Evolutionary conservation across 2,329 filamentous ascomycete genomes (phyloP).

Genomic region (Talaromyces sp.): DNA sequence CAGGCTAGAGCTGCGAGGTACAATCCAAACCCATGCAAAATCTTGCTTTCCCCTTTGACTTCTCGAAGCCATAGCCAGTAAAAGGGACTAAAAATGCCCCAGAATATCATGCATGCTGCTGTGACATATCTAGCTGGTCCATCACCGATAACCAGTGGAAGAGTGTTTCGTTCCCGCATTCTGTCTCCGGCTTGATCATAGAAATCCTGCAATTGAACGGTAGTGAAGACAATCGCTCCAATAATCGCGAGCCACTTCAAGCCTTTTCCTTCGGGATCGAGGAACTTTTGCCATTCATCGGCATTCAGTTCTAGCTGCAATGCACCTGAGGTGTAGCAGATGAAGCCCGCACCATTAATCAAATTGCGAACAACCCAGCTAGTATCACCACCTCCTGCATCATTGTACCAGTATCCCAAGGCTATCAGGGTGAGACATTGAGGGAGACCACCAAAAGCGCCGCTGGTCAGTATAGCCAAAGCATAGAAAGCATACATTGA

Average conservation of each 20-base stretch:
- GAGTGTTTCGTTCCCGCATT: constrained; percentile 26
- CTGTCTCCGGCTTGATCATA: constrained; percentile 40
- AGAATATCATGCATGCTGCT: neutral
- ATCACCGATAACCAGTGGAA: constrained; percentile 35
- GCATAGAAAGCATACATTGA: constrained; percentile 31
- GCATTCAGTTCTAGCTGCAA: constrained; percentile 12
- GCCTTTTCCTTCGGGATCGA: neutral
- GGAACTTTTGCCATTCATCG: too few relatives aligned
- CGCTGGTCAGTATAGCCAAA: constrained; percentile 21
- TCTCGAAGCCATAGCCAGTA: too few relatives aligned
- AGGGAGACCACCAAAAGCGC: constrained; percentile 4
- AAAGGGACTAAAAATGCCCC: neutral
- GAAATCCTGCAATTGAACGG: constrained; percentile 45
- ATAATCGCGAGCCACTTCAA: constrained; percentile 35
- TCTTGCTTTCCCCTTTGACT: too few relatives aligned
- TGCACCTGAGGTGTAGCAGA: constrained; percentile 23
- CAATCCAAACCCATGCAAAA: too few relatives aligned
- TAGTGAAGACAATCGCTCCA: constrained; percentile 36
- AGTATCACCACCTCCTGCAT: too few relatives aligned
- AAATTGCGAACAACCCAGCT: too few relatives aligned
- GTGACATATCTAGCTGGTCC: neutral
- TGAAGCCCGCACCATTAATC: too few relatives aligned
- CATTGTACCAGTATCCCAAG: too few relatives aligned
- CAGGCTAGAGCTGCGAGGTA: too few relatives aligned
- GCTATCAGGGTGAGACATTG: too few relatives aligned